Conservation (phyloP, 2,329 filamentous ascomycete species). For the Fusarium mexicanum region DNA sequence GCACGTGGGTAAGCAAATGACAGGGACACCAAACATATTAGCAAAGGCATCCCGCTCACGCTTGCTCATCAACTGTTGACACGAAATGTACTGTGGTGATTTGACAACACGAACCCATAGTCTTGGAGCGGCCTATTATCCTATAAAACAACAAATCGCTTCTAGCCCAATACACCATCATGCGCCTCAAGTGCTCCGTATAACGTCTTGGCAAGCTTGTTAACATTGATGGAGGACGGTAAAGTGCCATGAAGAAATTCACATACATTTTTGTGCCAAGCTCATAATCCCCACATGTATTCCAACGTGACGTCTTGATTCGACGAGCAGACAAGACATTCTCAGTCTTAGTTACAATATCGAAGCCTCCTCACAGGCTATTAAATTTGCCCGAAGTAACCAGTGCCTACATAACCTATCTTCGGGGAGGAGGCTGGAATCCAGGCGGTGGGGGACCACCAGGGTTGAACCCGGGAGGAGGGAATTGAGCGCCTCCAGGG, state of each 20-base stretch:
- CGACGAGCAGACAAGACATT: slow-evolving; percentile 34
- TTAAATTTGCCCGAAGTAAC: slow-evolving; percentile 35
- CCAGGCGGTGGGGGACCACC: slow-evolving; percentile 69
- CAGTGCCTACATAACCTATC: slow-evolving; percentile 53
- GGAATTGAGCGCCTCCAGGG: slow-evolving; percentile 55
- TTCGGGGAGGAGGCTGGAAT: slow-evolving; percentile 77
- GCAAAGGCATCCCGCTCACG: not conserved
- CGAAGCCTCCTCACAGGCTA: slow-evolving; percentile 39
- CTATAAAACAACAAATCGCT: slow-evolving; percentile 20
- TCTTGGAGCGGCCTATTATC: slow-evolving; percentile 16
- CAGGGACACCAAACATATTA: not conserved
- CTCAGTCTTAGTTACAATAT: slow-evolving; percentile 38
- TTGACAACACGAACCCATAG: slow-evolving; percentile 24
- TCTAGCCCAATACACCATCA: slow-evolving; percentile 21
- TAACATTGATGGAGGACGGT: slow-evolving; percentile 40
- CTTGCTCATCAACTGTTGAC: not conserved
- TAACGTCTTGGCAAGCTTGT: slow-evolving; percentile 36
- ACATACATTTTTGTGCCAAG: slow-evolving; percentile 46
- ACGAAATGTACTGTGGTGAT: not conserved
- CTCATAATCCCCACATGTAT: slow-evolving; percentile 36
- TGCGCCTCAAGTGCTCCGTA: slow-evolving; percentile 34
- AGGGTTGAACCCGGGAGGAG: slow-evolving; percentile 63
- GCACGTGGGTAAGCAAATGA: too few species aligned
- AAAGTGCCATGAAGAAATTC: slow-evolving; percentile 39
- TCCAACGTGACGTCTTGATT: slow-evolving; percentile 25